phyloP scores from a whole-genome alignment of 495 filamentous ascomycete genomes.

The Baudoinia panamericana region DNA sequence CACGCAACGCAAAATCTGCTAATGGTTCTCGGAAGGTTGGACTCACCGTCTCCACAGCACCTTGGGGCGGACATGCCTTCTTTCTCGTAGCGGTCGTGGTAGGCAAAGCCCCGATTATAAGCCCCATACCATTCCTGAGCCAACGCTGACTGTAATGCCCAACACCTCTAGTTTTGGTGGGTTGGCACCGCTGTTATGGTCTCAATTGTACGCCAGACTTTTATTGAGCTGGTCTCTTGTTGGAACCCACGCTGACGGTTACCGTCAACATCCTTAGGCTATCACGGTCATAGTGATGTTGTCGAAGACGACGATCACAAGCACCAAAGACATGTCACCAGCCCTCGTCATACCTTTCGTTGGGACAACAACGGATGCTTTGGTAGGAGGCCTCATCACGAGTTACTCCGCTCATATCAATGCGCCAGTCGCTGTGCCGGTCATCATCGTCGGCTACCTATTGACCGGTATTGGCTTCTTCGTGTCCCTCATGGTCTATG shows the following conservation, averaged over 20 bases:
- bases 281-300: conserved; percentile 5
- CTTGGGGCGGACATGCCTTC: conserved; percentile 12
- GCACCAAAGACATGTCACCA: conserved; percentile 1
- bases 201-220: too few relatives aligned
- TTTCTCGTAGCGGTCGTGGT: conserved; percentile 14
- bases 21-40: conserved; percentile 3
- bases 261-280: too few relatives aligned
- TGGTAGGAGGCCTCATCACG: conserved; percentile 6
- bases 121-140: too few relatives aligned
- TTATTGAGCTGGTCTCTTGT: too few relatives aligned
- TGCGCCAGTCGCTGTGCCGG: conserved; percentile 10
- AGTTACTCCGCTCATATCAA: conserved; percentile 6
- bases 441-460: conserved; percentile 14
- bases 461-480: conserved; percentile 10
- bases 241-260: too few relatives aligned
- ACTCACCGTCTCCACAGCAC: conserved; percentile 6
- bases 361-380: conserved; percentile 10
- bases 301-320: not conserved
- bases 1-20: too few relatives aligned
- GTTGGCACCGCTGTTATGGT: conserved; percentile 5
- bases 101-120: too few relatives aligned
- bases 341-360: conserved; percentile 11
- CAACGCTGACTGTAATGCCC: too few relatives aligned
- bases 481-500: conserved; percentile 7
- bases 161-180: too few relatives aligned